Base-by-base conservation (phyloP, 805 yeast species). In the Ogataea kodamae region DNA sequence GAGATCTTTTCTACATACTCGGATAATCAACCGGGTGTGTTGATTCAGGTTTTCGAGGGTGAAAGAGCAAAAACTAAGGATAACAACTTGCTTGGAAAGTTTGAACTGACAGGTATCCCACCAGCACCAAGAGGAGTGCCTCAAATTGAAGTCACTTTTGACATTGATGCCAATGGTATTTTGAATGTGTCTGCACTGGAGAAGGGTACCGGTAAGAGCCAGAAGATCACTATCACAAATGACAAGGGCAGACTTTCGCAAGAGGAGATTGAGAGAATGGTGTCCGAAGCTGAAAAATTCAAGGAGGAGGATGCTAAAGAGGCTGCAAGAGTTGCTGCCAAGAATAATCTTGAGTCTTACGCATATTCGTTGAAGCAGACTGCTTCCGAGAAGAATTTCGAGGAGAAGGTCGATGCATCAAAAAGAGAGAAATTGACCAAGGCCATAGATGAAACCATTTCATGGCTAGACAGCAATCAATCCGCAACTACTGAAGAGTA, bases 381-480 rank as follows among this genome's bases (percentile, higher is more conserved):
- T 37, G 57, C 59, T 41, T 44, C 50, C 39, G 58, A 68, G 64
- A 70, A 64, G 42, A 47, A 44, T 29, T 57, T 57, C 39, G 61
- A 48, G 34, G 60, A 55, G 41, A 57, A 58, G 46, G 62, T 61
- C 42, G 70, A 59, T 25, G 64, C 61, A 25, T 70, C 67, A 27
- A 63, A 61, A 44, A 57, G 67, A 42, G 81, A 78, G 61, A 68
- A 75, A 54, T 74, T 87, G 50, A 69, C 76, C 59, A 75, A 76
- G 67, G 86, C 92, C 52, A 78, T 83, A 56, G 86, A 84, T 45
- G 94, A 83, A 68, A 53, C 55, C 27, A 80, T 86, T 55, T 67
- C 74, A 45, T 90, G 97, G 97, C 80, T 90, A 67, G 97, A 90
- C 67, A 75, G 78, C 54, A 86, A 88, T 73, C 92, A 83, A 70